A percentile compares a stretch with the other conserved stretches of the same genome.
Conservation (phyloP, 2,329 filamentous ascomycete species). For the Trichothecium roseum region DNA sequence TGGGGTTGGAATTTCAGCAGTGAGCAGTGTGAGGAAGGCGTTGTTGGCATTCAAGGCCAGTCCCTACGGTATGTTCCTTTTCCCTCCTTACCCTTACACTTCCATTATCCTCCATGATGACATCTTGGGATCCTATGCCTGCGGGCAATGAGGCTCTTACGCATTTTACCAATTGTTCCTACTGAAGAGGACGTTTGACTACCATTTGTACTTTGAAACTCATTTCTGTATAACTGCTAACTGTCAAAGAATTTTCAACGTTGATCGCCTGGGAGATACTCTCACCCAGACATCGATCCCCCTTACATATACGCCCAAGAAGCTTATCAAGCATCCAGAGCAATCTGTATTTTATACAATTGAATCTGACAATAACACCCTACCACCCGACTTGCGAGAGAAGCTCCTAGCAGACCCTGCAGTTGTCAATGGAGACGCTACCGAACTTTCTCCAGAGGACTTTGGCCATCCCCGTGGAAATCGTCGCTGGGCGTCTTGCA, state of each 20-base stretch:
- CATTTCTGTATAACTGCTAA: constrained; percentile 5
- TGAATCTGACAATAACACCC: constrained; percentile 84
- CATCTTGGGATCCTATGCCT: constrained; percentile 46
- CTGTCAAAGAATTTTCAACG: constrained; percentile 50
- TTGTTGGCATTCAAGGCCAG: constrained; percentile 86
- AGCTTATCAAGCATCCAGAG: constrained; percentile 79
- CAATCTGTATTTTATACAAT: constrained; percentile 88
- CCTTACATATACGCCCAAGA: constrained; percentile 81
- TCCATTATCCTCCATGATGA: constrained; percentile 48
- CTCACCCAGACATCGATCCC: constrained; percentile 79
- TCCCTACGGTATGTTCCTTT: constrained; percentile 60
- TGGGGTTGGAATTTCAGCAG: constrained; percentile 97
- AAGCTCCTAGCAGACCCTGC: constrained; percentile 63
- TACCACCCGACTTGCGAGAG: constrained; percentile 68
- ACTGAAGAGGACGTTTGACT: constrained; percentile 52
- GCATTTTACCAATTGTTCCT: constrained; percentile 86
- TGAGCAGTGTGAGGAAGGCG: constrained; percentile 84
- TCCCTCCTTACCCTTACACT: constrained; percentile 19
- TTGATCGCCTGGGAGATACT: constrained; percentile 77
- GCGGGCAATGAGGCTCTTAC: constrained; percentile 45
- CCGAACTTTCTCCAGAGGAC: constrained; percentile 62
- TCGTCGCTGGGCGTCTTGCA: constrained; percentile 91
- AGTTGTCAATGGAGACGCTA: constrained; percentile 61
- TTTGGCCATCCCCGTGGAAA: constrained; percentile 81
- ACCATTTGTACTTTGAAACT: constrained; percentile 5